phyloP scores from a whole-genome alignment of 2,329 filamentous ascomycete species.

The Colletotrichum sp. region DNA sequence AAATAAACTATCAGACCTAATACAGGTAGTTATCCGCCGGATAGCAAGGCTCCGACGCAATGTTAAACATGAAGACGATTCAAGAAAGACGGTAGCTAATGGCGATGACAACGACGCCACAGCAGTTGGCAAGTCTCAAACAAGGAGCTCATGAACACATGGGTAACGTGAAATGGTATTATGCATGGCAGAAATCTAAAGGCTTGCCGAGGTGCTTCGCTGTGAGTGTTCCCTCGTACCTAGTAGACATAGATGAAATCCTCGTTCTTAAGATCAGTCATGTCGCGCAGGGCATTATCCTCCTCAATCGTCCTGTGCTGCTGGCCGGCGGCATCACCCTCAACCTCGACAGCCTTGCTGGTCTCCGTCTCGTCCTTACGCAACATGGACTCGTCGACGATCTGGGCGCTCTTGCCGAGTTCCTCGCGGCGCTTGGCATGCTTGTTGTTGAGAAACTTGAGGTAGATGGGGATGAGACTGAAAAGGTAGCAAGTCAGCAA shows the following conservation, averaged over 20 bases:
- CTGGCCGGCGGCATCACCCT: conserved; percentile 13
- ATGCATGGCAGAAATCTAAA: no score
- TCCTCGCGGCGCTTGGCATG: conserved; percentile 59
- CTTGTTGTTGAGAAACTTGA: conserved; percentile 57
- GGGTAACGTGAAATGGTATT: no score
- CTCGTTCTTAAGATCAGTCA: conserved; percentile 64
- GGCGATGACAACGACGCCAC: no score
- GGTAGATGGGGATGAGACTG: conserved; percentile 43
- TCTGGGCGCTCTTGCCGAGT: conserved; percentile 54
- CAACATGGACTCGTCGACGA: conserved; percentile 17
- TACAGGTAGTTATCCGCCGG: no score
- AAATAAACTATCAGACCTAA: no score
- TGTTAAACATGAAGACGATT: no score
- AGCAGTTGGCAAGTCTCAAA: no score
- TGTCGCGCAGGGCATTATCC: conserved; percentile 52
- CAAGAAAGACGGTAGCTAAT: no score
- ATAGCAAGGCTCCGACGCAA: no score
- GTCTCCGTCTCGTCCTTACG: conserved; percentile 10
- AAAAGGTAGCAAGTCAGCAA: background rate
- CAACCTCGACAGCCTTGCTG: conserved; percentile 27
- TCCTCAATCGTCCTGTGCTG: conserved; percentile 29
- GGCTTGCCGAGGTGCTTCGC: no score
- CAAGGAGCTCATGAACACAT: no score
- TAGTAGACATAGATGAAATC: conserved; percentile 64
- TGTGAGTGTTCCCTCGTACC: no score